phyloP scores from a whole-genome alignment of 306 rosid species.

The Cucurbita pepo region DNA sequence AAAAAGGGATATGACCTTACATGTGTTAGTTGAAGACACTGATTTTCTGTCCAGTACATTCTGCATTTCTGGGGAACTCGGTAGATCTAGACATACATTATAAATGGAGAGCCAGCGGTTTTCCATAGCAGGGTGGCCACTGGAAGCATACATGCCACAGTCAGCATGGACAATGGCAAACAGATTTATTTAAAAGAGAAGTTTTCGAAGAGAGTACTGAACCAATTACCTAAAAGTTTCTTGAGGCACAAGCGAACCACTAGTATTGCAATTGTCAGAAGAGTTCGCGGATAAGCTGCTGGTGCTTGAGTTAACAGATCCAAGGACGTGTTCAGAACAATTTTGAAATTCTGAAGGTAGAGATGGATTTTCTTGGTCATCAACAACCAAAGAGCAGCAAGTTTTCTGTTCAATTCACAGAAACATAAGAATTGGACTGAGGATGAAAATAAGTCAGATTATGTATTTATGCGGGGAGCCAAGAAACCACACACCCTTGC shows the following conservation, averaged over 20 bases:
- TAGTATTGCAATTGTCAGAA: constrained; percentile 11
- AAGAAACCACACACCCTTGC: not conserved
- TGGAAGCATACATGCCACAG: constrained; percentile 19
- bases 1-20: constrained; percentile 28
- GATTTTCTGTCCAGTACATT: constrained; percentile 21
- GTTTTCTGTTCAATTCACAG: constrained; percentile 2
- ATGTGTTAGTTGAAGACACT: constrained; percentile 14
- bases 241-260: constrained; percentile 16
- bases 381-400: constrained; percentile 17
- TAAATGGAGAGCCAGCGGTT: constrained; percentile 47
- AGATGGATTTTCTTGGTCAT: constrained; percentile 13
- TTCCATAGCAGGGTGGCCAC: constrained; percentile 30
- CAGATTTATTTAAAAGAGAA: not conserved
- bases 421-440: not conserved
- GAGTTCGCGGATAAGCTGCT: constrained; percentile 14
- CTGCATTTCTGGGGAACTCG: constrained; percentile 41
- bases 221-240: constrained; percentile 22
- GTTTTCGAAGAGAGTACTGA: not conserved
- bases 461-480: not conserved
- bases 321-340: constrained; percentile 14
- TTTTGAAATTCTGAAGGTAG: constrained; percentile 23
- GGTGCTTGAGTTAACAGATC: constrained; percentile 3
- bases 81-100: constrained; percentile 48
- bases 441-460: not conserved
- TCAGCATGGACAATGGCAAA: constrained; percentile 11